Evolutionary conservation across 495 filamentous ascomycete genomes (phyloP), one percentile per base, ranked within the genome.

Genomic region (Aspergillus biplanus): DNA sequence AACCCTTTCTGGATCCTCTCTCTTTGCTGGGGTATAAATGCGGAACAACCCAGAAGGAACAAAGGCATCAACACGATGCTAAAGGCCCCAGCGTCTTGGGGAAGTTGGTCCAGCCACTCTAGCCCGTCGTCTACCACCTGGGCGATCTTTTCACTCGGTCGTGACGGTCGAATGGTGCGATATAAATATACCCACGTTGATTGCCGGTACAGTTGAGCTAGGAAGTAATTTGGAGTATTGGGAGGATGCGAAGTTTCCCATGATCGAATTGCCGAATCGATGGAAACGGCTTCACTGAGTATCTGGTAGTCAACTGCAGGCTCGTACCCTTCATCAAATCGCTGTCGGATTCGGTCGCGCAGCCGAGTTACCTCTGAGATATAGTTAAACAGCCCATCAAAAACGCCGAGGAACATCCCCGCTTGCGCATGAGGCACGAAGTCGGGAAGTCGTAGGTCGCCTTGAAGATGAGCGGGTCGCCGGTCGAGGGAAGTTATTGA

Each of bases 131-230:
- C 87, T 33, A 97, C 91, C 3, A 92, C 92, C 44, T 84, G 72
- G 12, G 83, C 83, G 61, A 96, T 88, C 67, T 89, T 87, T 0
- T 85, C 80, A 67, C 89, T 86, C 13, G 85, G 82, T 21, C 82
- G 81, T 4, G 90, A 92, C 3, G 90, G 90, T 61, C 89, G 87
- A 65, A 95, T 90, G 2, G 93, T 96, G 33, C 93, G 87, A 71
- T 90, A 90, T 0, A 97, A 82, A 69, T 97, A 97, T 6, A 96
- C 86, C 92, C 92, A 96, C 62, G 92, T 91, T 67, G 90, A 92
- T 71, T 96, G 92, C 49, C 92, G 87, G 73, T 97, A 97, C 6
- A 97, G 83, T 61, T 92, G 85, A 0, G 88, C 89, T 33, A 92
- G 86, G n/a, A 82, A 84, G 70, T 87, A 90, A 46, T 93, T 90